Percentiles rank a stretch among this genome's conserved stretches.
Conservation (phyloP, 306 rosid genomes). For the Fragaria iinumae region DNA sequence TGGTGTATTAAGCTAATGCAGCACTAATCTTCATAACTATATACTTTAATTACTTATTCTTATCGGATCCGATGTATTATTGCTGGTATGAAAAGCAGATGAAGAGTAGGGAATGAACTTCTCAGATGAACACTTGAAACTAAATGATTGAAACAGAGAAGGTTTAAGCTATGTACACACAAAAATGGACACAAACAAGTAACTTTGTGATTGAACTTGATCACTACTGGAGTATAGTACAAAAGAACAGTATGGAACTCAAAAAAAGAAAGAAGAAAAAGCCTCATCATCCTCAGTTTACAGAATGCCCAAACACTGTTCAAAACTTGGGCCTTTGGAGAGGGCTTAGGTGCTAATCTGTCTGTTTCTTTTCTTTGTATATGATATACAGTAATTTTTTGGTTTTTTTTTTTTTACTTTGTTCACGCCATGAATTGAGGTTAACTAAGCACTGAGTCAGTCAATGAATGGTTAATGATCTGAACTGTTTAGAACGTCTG, state of each 20-base stretch:
- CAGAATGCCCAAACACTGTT: slow-evolving; percentile 57
- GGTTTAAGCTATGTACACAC: neutral
- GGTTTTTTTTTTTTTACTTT: neutral
- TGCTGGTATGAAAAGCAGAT: neutral
- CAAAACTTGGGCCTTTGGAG: slow-evolving; percentile 63
- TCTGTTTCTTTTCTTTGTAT: slow-evolving; percentile 19
- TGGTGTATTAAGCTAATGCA: neutral
- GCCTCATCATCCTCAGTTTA: slow-evolving; percentile 69
- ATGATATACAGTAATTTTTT: slow-evolving; percentile 30
- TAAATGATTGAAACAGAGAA: neutral
- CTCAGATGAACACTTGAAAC: neutral
- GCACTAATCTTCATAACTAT: neutral
- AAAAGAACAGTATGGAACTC: slow-evolving; percentile 24
- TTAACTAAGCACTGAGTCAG: slow-evolving; percentile 22
- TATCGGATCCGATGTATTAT: neutral
- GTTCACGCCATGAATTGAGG: slow-evolving; percentile 7
- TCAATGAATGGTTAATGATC: slow-evolving; percentile 10
- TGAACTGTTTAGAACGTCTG: slow-evolving; percentile 45
- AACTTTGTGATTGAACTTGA: slow-evolving; percentile 27
- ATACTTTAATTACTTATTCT: slow-evolving; percentile 8
- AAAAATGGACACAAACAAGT: neutral
- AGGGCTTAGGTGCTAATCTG: slow-evolving; percentile 53
- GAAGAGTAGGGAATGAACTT: neutral
- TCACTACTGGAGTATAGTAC: slow-evolving; percentile 35
- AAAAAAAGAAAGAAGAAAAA: slow-evolving; percentile 17